Evolutionary conservation across 2,329 filamentous ascomycete species (phyloP).

Genomic region (Cercospora sp.): DNA sequence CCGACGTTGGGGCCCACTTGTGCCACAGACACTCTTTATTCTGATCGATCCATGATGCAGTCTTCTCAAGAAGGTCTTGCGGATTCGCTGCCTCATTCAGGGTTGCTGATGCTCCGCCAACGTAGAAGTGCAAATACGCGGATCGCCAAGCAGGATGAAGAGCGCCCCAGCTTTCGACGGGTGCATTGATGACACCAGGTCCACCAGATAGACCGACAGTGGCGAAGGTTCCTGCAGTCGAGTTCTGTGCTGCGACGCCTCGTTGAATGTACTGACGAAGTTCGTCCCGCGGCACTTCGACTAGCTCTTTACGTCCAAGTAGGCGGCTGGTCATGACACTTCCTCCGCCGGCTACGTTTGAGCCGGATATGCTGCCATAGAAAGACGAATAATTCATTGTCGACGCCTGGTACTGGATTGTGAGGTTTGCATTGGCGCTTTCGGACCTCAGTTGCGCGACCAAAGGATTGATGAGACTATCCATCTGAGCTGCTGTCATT

Average conservation of each 20-base stretch:
- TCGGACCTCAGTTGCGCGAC: constrained; percentile 14
- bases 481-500: constrained; percentile 26
- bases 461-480: constrained; percentile 27
- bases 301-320: constrained; percentile 38
- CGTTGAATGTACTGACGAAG: constrained; percentile 24
- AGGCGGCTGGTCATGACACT: constrained; percentile 41
- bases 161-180: constrained; percentile 33
- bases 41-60: constrained; percentile 27
- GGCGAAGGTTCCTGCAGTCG: constrained; percentile 30
- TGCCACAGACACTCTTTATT: constrained; percentile 34
- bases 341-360: constrained; percentile 35
- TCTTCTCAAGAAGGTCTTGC: constrained; percentile 16
- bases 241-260: constrained; percentile 26
- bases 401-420: constrained; percentile 20
- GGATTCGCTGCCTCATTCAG: constrained; percentile 16
- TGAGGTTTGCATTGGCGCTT: constrained; percentile 16
- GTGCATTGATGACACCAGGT: constrained; percentile 34
- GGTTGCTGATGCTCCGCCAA: constrained; percentile 28
- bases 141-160: constrained; percentile 40
- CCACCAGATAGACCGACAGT: constrained; percentile 35
- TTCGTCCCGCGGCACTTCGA: constrained; percentile 21
- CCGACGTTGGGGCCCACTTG: constrained; percentile 43
- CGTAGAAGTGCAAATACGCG: constrained; percentile 39
- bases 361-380: constrained; percentile 34
- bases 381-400: constrained; percentile 35